These are phyloP conservation scores for Neurospora sp. DNA, from an alignment of 495 filamentous ascomycete genomes.

Conservation along the genomic window DNA sequence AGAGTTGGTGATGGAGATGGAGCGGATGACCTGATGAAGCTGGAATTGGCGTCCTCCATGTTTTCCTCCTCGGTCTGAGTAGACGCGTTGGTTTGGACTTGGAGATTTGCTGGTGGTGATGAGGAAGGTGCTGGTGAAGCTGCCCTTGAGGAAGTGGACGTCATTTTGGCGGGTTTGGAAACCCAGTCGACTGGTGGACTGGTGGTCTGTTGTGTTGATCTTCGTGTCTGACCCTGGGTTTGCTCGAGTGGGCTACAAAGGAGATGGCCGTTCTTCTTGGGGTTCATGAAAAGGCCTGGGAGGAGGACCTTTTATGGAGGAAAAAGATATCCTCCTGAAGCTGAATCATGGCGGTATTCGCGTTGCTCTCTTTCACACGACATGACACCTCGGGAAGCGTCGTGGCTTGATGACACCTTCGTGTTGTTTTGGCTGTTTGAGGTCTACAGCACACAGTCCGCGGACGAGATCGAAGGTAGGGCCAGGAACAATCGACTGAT, in stretches of 20 bases:
- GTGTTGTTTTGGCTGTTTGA: not conserved
- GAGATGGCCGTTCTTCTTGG: not conserved
- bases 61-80: too few relatives aligned
- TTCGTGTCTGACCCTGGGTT: not conserved
- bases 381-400: not conserved
- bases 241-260: not conserved
- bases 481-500: not conserved
- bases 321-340: not conserved
- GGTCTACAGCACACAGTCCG: not conserved
- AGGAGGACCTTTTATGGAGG: not conserved
- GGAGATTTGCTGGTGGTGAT: accelerated
- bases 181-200: not conserved
- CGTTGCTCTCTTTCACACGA: not conserved
- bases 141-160: not conserved
- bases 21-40: not conserved
- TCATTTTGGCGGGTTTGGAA: not conserved
- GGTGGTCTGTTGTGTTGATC: not conserved
- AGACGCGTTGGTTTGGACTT: not conserved
- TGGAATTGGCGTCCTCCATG: not conserved
- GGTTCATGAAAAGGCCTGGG: not conserved
- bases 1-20: not conserved
- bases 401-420: not conserved
- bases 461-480: not conserved
- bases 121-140: not conserved
- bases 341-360: not conserved